Percentiles rank a stretch among this genome's conserved stretches.
phyloP scores from a whole-genome alignment of 2,329 filamentous ascomycete species.

The Rhynchosporium graminicola region DNA sequence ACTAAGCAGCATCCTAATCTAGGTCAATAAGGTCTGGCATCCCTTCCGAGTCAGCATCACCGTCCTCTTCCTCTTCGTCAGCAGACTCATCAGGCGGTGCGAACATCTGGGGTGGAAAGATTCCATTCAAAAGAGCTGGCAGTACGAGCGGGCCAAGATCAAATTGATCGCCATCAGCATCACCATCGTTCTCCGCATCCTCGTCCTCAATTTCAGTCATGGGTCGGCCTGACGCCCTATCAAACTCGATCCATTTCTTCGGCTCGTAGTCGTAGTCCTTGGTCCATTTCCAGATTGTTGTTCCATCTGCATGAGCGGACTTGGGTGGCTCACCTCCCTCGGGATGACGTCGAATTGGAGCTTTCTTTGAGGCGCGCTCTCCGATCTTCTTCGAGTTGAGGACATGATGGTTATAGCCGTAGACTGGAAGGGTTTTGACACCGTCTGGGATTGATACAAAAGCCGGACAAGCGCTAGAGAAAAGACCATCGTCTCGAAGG shows the following conservation, averaged over 20 bases:
- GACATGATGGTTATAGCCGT: conserved; percentile 18
- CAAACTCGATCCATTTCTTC: conserved; percentile 31
- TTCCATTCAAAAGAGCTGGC: background rate
- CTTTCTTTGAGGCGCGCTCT: conserved; percentile 10
- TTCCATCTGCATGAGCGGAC: conserved; percentile 20
- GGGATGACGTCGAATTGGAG: conserved; percentile 20
- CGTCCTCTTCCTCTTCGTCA: background rate
- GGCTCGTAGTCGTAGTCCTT: conserved; percentile 12
- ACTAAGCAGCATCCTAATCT: background rate
- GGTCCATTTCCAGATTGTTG: conserved; percentile 31
- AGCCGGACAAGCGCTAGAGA: conserved; percentile 19
- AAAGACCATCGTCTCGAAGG: conserved; percentile 27
- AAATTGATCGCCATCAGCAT: background rate
- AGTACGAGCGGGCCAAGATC: background rate
- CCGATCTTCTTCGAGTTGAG: conserved; percentile 15
- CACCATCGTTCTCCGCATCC: conserved; percentile 6
- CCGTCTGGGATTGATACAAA: conserved; percentile 22
- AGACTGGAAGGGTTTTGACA: conserved; percentile 20
- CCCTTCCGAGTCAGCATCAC: background rate
- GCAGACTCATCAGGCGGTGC: background rate
- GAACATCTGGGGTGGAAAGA: background rate
- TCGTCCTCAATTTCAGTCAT: conserved; percentile 14
- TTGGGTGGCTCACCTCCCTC: conserved; percentile 25
- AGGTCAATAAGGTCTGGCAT: conserved; percentile 6
- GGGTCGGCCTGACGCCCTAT: conserved; percentile 14